Evolutionary conservation across 768 basidiomycete genomes (phyloP).

Genomic region (Cyclocybe aegerita): DNA sequence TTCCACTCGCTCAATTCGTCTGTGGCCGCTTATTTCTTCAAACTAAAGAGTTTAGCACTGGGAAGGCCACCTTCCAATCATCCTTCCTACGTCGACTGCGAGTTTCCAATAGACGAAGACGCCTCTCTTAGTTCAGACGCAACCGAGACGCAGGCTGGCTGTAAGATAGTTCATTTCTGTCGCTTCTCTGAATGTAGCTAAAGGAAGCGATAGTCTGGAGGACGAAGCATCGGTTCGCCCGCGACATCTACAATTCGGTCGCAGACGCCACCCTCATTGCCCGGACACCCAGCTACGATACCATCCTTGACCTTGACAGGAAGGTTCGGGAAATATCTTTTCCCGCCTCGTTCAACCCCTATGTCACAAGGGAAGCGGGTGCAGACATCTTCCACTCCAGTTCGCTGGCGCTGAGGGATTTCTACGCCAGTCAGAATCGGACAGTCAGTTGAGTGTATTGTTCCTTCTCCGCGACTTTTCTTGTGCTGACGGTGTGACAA

Average conservation of each 20-base stretch:
- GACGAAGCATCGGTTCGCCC: constrained; percentile 53
- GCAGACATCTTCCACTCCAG: constrained; percentile 48
- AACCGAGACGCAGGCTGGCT: constrained; percentile 41
- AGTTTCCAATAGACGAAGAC: constrained; percentile 59
- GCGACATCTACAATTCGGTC: constrained; percentile 48
- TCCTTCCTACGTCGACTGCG: constrained; percentile 61
- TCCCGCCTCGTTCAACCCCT: constrained; percentile 46
- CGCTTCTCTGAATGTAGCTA: not conserved
- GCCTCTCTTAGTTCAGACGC: constrained; percentile 41
- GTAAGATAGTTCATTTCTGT: constrained; percentile 28
- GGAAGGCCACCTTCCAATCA: constrained; percentile 62
- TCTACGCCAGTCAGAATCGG: constrained; percentile 56
- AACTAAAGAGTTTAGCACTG: constrained; percentile 48
- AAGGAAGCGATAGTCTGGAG: constrained; percentile 45
- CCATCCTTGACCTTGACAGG: constrained; percentile 49
- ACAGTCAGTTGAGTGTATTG: constrained; percentile 50
- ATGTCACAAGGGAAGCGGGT: constrained; percentile 42
- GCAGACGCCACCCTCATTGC: constrained; percentile 49
- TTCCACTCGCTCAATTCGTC: not conserved
- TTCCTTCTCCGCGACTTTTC: not conserved
- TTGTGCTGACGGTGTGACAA: not conserved
- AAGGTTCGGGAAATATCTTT: constrained; percentile 47
- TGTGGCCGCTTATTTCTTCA: not conserved
- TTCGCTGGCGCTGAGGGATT: constrained; percentile 49
- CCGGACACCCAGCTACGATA: constrained; percentile 43